Conservation (phyloP, 2,329 filamentous ascomycete genomes). For the Gnomoniopsis smithogilvyi region DNA sequence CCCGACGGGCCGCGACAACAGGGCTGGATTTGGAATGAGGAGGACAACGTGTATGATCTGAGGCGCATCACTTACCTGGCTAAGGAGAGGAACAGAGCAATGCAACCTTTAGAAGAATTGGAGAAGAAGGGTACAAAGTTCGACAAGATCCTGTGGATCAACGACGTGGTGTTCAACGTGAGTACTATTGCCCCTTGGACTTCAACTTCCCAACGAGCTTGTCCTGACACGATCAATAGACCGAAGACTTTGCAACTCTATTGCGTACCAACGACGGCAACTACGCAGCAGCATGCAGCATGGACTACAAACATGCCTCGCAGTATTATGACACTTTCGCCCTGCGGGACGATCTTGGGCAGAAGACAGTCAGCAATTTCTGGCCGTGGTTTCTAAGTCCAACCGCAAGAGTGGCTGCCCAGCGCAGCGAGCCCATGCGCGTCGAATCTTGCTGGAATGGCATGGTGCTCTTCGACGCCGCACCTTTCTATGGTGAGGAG, state of each 20-base stretch:
- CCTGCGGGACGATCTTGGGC: conserved; percentile 50
- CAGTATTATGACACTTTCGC: conserved; percentile 62
- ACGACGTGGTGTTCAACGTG: conserved; percentile 59
- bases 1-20: conserved; percentile 34
- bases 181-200: conserved; percentile 16
- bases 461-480: conserved; percentile 44
- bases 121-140: conserved; percentile 44
- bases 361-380: conserved; percentile 46
- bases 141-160: conserved; percentile 57
- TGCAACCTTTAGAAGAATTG: conserved; percentile 55
- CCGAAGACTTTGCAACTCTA: conserved; percentile 47
- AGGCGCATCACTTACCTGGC: conserved; percentile 68
- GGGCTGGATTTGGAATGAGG: conserved; percentile 60
- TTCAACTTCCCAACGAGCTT: background rate
- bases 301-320: conserved; percentile 54
- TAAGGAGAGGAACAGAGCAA: conserved; percentile 57
- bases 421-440: conserved; percentile 47
- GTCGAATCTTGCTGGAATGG: conserved; percentile 71
- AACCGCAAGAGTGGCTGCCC: conserved; percentile 41
- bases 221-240: conserved; percentile 19
- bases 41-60: conserved; percentile 50
- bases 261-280: conserved; percentile 51
- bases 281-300: conserved; percentile 58
- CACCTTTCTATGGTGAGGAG: conserved; percentile 41
- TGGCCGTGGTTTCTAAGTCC: conserved; percentile 59